Evolutionary conservation across 2,329 filamentous ascomycete genomes (phyloP).

Genomic region (Aspergillus cejpii): DNA sequence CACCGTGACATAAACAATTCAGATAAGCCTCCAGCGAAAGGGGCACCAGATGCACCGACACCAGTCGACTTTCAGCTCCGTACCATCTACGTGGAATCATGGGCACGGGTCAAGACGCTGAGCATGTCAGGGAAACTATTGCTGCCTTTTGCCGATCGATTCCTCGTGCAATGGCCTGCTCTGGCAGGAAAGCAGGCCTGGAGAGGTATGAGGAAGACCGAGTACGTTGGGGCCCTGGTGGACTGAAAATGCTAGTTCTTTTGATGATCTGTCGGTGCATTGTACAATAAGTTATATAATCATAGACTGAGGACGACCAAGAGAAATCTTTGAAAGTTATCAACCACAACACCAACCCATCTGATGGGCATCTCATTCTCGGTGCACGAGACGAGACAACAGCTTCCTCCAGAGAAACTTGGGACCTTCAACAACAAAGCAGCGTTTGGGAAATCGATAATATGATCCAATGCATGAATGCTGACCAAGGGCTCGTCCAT

Average conservation of each 20-base stretch:
- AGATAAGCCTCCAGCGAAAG: background rate
- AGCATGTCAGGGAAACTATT: constrained; percentile 81
- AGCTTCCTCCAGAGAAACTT: constrained; percentile 54
- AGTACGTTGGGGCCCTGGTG: constrained; percentile 37
- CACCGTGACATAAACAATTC: too few relatives aligned
- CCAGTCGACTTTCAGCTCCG: constrained; percentile 52
- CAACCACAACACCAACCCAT: too few relatives aligned
- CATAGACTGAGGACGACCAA: too few relatives aligned
- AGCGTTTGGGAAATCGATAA: constrained; percentile 53
- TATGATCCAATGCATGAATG: constrained; percentile 29
- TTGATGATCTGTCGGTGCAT: background rate
- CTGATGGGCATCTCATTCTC: too few relatives aligned
- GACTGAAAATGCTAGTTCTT: constrained; percentile 19
- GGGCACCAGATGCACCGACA: constrained; percentile 19
- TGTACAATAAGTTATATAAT: background rate
- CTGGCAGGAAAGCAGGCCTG: constrained; percentile 47
- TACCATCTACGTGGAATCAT: constrained; percentile 84
- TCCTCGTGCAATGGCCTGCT: constrained; percentile 73
- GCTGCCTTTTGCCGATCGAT: constrained; percentile 63
- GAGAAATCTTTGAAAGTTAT: too few relatives aligned
- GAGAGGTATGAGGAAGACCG: constrained; percentile 34
- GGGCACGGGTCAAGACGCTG: constrained; percentile 74
- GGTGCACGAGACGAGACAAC: too few relatives aligned
- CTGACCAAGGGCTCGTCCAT: constrained; percentile 43
- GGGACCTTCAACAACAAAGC: constrained; percentile 50